These are phyloP conservation scores for Pelargonium citronellum DNA, from an alignment of 441 rosid genomes.

Conservation along the genomic window DNA sequence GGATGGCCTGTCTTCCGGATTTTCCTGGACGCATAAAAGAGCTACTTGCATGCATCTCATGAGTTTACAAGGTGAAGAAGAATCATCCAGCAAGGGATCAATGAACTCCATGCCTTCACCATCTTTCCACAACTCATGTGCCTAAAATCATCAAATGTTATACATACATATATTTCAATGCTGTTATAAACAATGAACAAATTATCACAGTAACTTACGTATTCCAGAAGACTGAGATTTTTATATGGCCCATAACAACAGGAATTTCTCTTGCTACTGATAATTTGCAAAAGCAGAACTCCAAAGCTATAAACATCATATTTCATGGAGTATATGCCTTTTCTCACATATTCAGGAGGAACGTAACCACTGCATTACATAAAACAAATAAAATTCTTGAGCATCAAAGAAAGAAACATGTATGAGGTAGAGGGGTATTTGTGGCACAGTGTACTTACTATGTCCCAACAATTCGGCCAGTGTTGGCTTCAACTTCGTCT, in stretches of 20 bases:
- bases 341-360: slow-evolving; percentile 25
- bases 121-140: slow-evolving; percentile 19
- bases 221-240: slow-evolving; percentile 20
- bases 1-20: slow-evolving; percentile 17
- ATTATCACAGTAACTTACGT: slow-evolving; percentile 6
- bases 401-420: background rate
- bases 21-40: slow-evolving; percentile 17
- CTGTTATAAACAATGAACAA: background rate
- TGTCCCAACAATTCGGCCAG: slow-evolving; percentile 30
- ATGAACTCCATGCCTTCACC: slow-evolving; percentile 17
- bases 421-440: background rate
- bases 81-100: slow-evolving; percentile 13
- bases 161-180: background rate
- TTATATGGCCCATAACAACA: slow-evolving; percentile 12
- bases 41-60: slow-evolving; percentile 21
- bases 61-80: slow-evolving; percentile 1
- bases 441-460: slow-evolving; percentile 16
- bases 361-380: slow-evolving; percentile 13
- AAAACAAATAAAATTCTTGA: background rate
- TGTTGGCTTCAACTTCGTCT: slow-evolving; percentile 20
- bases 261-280: slow-evolving; percentile 20
- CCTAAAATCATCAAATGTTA: slow-evolving; percentile 11
- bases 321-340: slow-evolving; percentile 31
- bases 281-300: slow-evolving; percentile 25
- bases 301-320: slow-evolving; percentile 27